A percentile compares a stretch with the other conserved stretches of the same genome.
phyloP scores from a whole-genome alignment of 2,329 filamentous ascomycete species.

The Alternaria sp. region DNA sequence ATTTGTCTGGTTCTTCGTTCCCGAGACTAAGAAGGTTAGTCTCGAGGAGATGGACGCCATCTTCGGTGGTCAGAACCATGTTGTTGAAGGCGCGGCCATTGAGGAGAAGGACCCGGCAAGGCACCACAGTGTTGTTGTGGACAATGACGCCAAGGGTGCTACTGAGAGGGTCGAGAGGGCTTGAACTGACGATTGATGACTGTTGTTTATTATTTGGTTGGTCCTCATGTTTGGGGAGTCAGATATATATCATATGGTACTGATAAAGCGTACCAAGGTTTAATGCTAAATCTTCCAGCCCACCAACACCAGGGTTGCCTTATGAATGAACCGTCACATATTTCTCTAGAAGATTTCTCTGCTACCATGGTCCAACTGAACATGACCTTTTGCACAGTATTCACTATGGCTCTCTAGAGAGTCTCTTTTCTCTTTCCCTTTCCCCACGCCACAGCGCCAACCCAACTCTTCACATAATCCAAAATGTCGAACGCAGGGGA shows the following conservation, averaged over 20 bases:
- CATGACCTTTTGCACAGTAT: not conserved
- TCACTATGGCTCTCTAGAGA: not conserved
- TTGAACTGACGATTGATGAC: not conserved
- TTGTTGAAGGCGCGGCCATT: constrained; percentile 61
- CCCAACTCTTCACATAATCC: not conserved
- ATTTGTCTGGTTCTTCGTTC: constrained; percentile 53
- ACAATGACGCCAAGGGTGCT: constrained; percentile 28
- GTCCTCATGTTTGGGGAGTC: not conserved
- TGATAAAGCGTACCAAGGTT: constrained; percentile 1
- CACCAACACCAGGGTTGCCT: not conserved
- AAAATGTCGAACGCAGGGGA: not conserved
- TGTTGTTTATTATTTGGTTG: not conserved
- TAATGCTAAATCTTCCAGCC: not conserved
- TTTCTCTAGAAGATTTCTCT: not conserved
- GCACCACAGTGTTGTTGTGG: constrained; percentile 28
- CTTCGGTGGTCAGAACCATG: constrained; percentile 64
- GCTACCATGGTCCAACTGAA: not conserved
- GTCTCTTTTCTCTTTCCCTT: not conserved
- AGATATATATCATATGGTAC: not conserved
- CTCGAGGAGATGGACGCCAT: constrained; percentile 64
- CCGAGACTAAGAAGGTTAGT: constrained; percentile 54
- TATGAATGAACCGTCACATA: not conserved
- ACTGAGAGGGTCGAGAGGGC: constrained; percentile 15
- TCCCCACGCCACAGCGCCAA: too few species aligned
- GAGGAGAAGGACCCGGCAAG: constrained; percentile 47